Percentiles rank a stretch among this genome's conserved stretches.
Evolutionary conservation across 192 early-diverging fungal genomes (phyloP).

Genomic region (Coemansia interrupta): DNA sequence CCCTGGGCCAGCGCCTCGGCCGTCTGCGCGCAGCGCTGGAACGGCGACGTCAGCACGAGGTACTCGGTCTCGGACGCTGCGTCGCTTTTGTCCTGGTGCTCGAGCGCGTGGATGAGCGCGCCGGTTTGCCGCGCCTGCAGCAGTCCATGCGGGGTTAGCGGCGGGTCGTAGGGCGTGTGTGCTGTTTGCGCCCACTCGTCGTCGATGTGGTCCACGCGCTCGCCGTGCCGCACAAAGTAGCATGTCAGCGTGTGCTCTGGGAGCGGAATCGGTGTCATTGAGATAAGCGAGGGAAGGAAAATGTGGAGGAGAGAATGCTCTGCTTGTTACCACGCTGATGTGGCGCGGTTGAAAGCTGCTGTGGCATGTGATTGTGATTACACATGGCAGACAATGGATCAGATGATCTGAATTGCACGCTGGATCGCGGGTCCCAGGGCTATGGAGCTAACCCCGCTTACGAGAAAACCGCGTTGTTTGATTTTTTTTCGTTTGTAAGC

Average conservation of each 20-base stretch:
- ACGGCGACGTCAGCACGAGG: constrained; percentile 40
- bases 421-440: too few relatives aligned
- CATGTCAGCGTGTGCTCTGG: constrained; percentile 26
- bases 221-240: constrained; percentile 49
- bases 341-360: too few relatives aligned
- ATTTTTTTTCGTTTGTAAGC: too few relatives aligned
- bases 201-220: constrained; percentile 50
- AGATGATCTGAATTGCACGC: too few relatives aligned
- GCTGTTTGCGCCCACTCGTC: constrained; percentile 29
- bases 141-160: constrained; percentile 31
- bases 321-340: too few relatives aligned
- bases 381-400: too few relatives aligned
- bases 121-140: constrained; percentile 32
- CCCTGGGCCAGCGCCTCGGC: constrained; percentile 23
- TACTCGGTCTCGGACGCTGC: constrained; percentile 11
- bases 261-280: constrained; percentile 10
- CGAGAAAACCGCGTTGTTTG: too few relatives aligned
- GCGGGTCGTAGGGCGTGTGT: constrained; percentile 36
- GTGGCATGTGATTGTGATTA: too few relatives aligned
- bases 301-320: too few relatives aligned
- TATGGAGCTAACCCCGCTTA: too few relatives aligned
- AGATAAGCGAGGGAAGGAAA: neutral
- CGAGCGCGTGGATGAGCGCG: constrained; percentile 25
- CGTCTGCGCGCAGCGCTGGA: constrained; percentile 46
- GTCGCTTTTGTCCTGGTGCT: constrained; percentile 1